These are phyloP conservation scores for Calonectria multiphialidica DNA, from an alignment of 2,329 filamentous ascomycete genomes.

Conservation along the genomic window DNA sequence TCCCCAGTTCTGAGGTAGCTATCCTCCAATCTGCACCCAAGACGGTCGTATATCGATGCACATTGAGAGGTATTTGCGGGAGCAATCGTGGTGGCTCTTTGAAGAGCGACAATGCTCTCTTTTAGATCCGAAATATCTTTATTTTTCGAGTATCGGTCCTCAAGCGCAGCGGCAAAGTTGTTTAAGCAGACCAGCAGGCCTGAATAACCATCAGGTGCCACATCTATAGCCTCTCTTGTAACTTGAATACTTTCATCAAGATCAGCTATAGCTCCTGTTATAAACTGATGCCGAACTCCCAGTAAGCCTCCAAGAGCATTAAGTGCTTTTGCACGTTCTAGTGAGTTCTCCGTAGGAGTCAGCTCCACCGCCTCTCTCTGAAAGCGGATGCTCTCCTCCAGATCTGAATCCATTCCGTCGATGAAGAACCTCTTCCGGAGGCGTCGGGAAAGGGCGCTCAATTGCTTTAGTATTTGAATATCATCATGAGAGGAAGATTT, in stretches of 20 bases:
- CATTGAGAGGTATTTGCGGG: not conserved
- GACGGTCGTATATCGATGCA: not conserved
- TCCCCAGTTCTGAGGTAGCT: not conserved
- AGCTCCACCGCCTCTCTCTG: not conserved
- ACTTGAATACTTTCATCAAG: not conserved
- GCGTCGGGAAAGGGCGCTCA: not conserved
- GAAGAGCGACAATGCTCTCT: not conserved
- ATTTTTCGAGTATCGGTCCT: not conserved
- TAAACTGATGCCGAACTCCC: not conserved
- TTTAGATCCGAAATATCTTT: not conserved
- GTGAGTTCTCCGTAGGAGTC: not conserved
- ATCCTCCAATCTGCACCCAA: not conserved
- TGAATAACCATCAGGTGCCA: not conserved
- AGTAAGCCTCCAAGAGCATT: not conserved
- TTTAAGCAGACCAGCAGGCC: not conserved
- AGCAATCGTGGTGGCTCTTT: not conserved
- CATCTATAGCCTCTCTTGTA: not conserved
- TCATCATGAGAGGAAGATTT: not conserved
- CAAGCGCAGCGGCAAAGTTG: not conserved
- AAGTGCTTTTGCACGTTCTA: not conserved
- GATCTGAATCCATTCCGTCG: not conserved
- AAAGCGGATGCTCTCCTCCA: not conserved
- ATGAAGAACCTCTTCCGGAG: not conserved
- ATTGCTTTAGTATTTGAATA: not conserved
- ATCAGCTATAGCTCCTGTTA: not conserved